phyloP scores from a whole-genome alignment of 2,329 filamentous ascomycete genomes.

The Trichoderma sp. region DNA sequence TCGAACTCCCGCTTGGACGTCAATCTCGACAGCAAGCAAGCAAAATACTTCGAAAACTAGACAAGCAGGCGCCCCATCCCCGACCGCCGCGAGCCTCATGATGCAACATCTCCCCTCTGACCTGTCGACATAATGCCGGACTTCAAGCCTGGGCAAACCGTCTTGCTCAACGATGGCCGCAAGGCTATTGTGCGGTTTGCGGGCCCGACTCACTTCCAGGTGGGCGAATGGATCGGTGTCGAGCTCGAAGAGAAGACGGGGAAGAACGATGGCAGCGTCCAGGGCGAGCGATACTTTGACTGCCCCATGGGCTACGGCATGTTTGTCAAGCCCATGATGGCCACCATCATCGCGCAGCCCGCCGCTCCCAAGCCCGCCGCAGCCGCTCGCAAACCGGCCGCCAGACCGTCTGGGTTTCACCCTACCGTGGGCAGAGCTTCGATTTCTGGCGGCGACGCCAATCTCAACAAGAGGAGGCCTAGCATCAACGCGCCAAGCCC shows the following conservation, averaged over 20 bases:
- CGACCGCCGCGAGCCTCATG: slow-evolving; percentile 27
- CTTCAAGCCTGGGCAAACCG: slow-evolving; percentile 65
- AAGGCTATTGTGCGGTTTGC: slow-evolving; percentile 77
- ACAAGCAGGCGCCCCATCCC: not conserved
- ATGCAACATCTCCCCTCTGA: slow-evolving; percentile 33
- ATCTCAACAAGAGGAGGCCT: slow-evolving; percentile 55
- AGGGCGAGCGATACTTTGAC: slow-evolving; percentile 85
- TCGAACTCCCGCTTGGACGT: not conserved
- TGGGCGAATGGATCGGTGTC: slow-evolving; percentile 84
- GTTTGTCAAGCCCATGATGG: slow-evolving; percentile 75
- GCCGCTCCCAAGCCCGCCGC: slow-evolving; percentile 39
- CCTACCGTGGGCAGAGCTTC: slow-evolving; percentile 40
- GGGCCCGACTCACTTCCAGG: slow-evolving; percentile 75
- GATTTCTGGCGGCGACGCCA: slow-evolving; percentile 48
- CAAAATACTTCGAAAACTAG: not conserved
- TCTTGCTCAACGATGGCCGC: slow-evolving; percentile 77
- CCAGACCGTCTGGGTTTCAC: slow-evolving; percentile 52
- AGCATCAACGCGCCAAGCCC: slow-evolving; percentile 71
- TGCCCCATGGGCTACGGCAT: slow-evolving; percentile 75
- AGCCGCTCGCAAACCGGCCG: slow-evolving; percentile 37
- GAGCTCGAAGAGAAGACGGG: slow-evolving; percentile 79
- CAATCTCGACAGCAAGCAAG: not conserved
- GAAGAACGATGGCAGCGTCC: slow-evolving; percentile 92
- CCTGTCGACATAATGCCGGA: slow-evolving; percentile 50
- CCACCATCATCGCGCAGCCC: slow-evolving; percentile 57